Percentiles rank a stretch among this genome's conserved stretches.
These are phyloP conservation scores for Gilbertella persicaria DNA, from an alignment of 371 early-diverging fungal genomes.

Conservation along the genomic window DNA sequence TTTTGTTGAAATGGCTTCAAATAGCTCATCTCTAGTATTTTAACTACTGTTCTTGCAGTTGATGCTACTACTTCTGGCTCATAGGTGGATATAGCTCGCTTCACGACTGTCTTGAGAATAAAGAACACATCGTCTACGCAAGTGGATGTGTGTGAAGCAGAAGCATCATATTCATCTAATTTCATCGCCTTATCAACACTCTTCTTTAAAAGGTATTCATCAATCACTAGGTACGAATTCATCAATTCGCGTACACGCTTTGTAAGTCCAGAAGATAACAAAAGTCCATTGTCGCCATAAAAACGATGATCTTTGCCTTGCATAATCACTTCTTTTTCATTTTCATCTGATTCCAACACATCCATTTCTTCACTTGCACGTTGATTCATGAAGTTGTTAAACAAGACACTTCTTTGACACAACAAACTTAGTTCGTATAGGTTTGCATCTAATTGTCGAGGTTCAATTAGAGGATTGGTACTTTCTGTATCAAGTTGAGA, in stretches of 20 bases:
- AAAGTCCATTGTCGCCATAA: slow-evolving; percentile 52
- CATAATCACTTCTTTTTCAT: slow-evolving; percentile 37
- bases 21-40: slow-evolving; percentile 69
- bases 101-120: slow-evolving; percentile 76
- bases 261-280: slow-evolving; percentile 55
- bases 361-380: slow-evolving; percentile 54
- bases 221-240: slow-evolving; percentile 70
- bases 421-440: slow-evolving; percentile 81
- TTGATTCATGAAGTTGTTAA: slow-evolving; percentile 74
- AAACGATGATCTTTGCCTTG: slow-evolving; percentile 50
- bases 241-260: slow-evolving; percentile 68
- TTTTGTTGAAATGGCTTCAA: slow-evolving; percentile 63
- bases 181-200: slow-evolving; percentile 75
- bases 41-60: slow-evolving; percentile 61
- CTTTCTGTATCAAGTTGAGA: slow-evolving; percentile 7
- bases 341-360: slow-evolving; percentile 27
- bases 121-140: slow-evolving; percentile 94
- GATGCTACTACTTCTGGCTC: slow-evolving; percentile 68
- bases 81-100: slow-evolving; percentile 72
- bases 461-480: slow-evolving; percentile 60
- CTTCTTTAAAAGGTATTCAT: slow-evolving; percentile 72
- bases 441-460: slow-evolving; percentile 73
- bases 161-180: slow-evolving; percentile 58
- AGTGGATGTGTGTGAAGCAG: slow-evolving; percentile 72
- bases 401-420: slow-evolving; percentile 75